Percentiles rank a stretch among this genome's conserved stretches.
Evolutionary conservation across 2,329 filamentous ascomycete genomes (phyloP).

Genomic region (Tolypocladium album): DNA sequence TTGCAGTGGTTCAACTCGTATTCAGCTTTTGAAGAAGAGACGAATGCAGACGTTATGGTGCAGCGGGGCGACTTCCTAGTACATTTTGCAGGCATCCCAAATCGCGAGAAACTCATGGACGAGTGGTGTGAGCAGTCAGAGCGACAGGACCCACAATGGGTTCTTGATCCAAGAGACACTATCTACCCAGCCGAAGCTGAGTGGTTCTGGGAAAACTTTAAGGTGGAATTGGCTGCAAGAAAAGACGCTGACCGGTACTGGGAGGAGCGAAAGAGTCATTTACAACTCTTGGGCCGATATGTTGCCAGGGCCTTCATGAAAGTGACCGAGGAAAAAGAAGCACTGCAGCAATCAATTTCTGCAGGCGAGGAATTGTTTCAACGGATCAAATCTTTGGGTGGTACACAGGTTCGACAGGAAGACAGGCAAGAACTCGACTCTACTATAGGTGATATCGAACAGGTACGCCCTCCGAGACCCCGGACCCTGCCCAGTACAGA

Average conservation of each 20-base stretch:
- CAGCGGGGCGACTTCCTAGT: background rate
- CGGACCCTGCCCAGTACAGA: background rate
- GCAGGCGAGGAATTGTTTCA: background rate
- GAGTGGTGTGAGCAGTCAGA: background rate
- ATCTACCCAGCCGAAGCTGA: background rate
- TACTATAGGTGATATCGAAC: background rate
- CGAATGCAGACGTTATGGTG: background rate
- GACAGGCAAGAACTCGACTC: background rate
- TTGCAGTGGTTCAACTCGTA: background rate
- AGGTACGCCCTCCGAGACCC: background rate
- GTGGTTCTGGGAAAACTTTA: background rate
- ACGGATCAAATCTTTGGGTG: background rate
- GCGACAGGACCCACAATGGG: background rate
- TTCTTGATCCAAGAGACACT: background rate
- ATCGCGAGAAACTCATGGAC: background rate
- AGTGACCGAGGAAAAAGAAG: background rate
- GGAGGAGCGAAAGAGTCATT: background rate
- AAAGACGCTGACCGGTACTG: background rate
- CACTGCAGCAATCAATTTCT: background rate
- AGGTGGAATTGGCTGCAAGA: background rate
- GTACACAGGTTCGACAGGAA: background rate
- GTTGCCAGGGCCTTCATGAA: background rate
- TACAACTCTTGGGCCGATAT: background rate
- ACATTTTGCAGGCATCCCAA: background rate
- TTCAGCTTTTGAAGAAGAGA: background rate